Base-by-base conservation (phyloP, 2,329 filamentous ascomycete species). In the Chaetomium strumarium region DNA sequence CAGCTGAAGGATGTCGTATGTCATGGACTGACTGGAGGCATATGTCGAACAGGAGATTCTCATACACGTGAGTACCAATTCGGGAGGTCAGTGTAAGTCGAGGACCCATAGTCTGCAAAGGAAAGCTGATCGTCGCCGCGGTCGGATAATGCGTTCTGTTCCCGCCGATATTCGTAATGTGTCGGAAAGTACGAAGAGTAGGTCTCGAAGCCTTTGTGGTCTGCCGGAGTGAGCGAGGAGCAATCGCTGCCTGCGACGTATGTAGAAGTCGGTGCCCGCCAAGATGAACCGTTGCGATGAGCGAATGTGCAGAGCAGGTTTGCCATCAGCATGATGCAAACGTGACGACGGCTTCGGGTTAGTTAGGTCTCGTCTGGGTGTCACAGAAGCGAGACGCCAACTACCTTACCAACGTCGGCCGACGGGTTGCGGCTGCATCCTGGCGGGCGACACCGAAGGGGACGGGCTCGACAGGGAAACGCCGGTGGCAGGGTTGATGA, bases 401-500 rank as follows among this genome's bases (percentile, higher is more conserved):
- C 53, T 49, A 58, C 60, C 60, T 69, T 81, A 82, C 79, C 79
- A 83, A 59, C 77, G 75, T 57, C 76, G 72, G 52, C 69, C 70
- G 58, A 80, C 71, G 49, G 69, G 63, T 63, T 80, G 77, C 66
- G 80, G 79, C 75, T 84, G 78, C 67, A 80, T 75, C 66, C 75
- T 53, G 45, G 63, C 75, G 57, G 82, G 82, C 41, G 81, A 84
- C 41, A 84, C 78, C 55, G 81, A 84, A 39, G 85, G 85, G 24
- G 92, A 90, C 61, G 92, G 92, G 75, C 90, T 95, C 52, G 90
- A 85, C 76, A 96, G 86, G 66, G 83, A 81, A 69, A 90, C 84
- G 66, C 93, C 90, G 52, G 92, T 96, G 62, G 82, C 88, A 50
- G 93, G 93, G 77, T 99, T 95, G 72, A 97, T 89, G 69, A 99